Base-by-base conservation (phyloP, 2,329 filamentous ascomycete genomes). In the Colletotrichum somersetense region DNA sequence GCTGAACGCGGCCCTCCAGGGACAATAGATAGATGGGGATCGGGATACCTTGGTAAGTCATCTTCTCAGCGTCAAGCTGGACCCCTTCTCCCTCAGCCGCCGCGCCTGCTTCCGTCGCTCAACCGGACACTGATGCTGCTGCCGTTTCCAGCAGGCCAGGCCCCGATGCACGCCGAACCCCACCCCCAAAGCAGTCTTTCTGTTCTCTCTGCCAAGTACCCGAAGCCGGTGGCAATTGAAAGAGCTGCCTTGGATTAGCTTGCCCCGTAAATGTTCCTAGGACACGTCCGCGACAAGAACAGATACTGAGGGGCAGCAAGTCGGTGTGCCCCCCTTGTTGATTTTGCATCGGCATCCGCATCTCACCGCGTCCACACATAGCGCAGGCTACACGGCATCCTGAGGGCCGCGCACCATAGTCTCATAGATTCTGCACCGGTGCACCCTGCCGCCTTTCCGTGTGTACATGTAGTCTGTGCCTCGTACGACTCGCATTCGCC, bases 331-430 rank as follows among this genome's bases (percentile, higher is more conserved):
- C 50, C 44, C 44, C 57, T 38, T 44, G 59, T 71, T 44, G 48
- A 53, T 55, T 58, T 65, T n/a, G 59, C 66, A 56, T 71, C 67
- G 67, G 67, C 63, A 71, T 71, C 67, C 63, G 67, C 67, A 71
- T 71, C 67, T 56, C 67, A 67, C 52, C 56, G 48, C 42, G 52
- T 23, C 52, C 30, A 62, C 53, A 57, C 67, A 67, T 38, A 23
- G 59, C 61, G 50, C 57, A 48, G 40, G 64, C 14, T 66, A 67
- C 64, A 42, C 62, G 66, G 67, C 62, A 61, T 66, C 55, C 20
- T 53, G 26, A 63, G 61, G 52, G 35, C 46, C 44, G 23, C 67
- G n/a, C 38, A 66, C 62, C 46, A 58, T 35, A 40, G 40, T 33
- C 50, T 50, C 35, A 42, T 48, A 67, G 63, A 71, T 35, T 71